These are phyloP conservation scores for Xylaria sp. DNA, from an alignment of 2,329 filamentous ascomycete genomes.

Conservation along the genomic window DNA sequence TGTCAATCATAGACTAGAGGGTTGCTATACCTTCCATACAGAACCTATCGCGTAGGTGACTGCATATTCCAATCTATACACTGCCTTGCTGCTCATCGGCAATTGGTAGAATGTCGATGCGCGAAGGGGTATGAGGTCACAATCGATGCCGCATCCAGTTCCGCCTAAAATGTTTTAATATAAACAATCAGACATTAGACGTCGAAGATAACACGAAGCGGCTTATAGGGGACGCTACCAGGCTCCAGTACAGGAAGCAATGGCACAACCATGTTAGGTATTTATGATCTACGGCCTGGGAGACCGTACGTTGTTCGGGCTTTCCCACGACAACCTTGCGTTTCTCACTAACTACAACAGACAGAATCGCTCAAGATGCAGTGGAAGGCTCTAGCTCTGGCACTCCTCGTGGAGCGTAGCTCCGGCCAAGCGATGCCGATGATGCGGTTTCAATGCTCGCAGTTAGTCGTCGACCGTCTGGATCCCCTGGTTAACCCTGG, in stretches of 20 bases:
- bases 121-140: slow-evolving; percentile 25
- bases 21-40: not conserved
- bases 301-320: slow-evolving; percentile 19
- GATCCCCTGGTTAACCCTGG: slow-evolving; percentile 48
- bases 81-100: slow-evolving; percentile 8
- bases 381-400: slow-evolving; percentile 30
- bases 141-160: slow-evolving; percentile 24
- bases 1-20: not conserved
- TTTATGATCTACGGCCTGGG: slow-evolving; percentile 39
- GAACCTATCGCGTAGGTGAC: not conserved
- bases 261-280: slow-evolving; percentile 33
- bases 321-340: slow-evolving; percentile 31
- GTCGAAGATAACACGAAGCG: slow-evolving; percentile 26
- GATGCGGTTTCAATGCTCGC: slow-evolving; percentile 48
- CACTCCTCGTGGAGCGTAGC: slow-evolving; percentile 38
- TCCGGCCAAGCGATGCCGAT: slow-evolving; percentile 49
- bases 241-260: not conserved
- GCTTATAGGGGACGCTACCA: slow-evolving; percentile 29
- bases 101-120: slow-evolving; percentile 38
- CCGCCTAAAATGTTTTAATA: slow-evolving; percentile 41
- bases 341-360: slow-evolving; percentile 28
- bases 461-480: slow-evolving; percentile 47
- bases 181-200: slow-evolving; percentile 32
- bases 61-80: slow-evolving; percentile 21
- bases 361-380: slow-evolving; percentile 36